Conservation (phyloP, 495 filamentous ascomycete species). For the Lepraria neglecta region DNA sequence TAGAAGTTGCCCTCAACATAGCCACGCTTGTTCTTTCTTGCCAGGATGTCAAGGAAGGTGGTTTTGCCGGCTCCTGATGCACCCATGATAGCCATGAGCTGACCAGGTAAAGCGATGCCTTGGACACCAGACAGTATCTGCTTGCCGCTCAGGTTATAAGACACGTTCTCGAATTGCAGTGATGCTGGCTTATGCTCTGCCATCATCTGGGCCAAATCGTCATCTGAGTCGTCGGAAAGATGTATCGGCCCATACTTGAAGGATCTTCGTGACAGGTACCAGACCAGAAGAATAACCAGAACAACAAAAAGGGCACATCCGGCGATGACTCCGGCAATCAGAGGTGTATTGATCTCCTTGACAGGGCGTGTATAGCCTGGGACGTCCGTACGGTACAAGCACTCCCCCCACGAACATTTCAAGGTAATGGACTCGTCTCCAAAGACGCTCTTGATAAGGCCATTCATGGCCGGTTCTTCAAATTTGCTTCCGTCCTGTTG, state of each 20-base stretch:
- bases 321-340: conserved; percentile 92
- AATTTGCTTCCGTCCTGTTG: conserved; percentile 66
- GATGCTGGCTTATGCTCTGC: conserved; percentile 86
- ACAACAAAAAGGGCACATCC: conserved; percentile 82
- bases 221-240: conserved; percentile 80
- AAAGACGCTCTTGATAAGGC: conserved; percentile 78
- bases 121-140: conserved; percentile 74
- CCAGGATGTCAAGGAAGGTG: conserved; percentile 93
- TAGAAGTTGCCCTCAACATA: conserved; percentile 74
- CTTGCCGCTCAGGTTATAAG: conserved; percentile 80
- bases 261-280: conserved; percentile 77
- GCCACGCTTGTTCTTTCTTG: conserved; percentile 95
- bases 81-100: conserved; percentile 96
- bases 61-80: conserved; percentile 97
- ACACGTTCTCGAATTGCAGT: conserved; percentile 81
- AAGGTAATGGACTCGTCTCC: conserved; percentile 84
- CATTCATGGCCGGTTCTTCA: conserved; percentile 83
- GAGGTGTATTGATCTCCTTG: conserved; percentile 93
- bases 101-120: conserved; percentile 79
- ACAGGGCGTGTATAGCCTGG: conserved; percentile 83
- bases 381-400: conserved; percentile 83
- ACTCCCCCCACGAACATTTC: conserved; percentile 80
- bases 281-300: conserved; percentile 70
- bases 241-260: conserved; percentile 66
- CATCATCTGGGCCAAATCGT: conserved; percentile 78